These are phyloP conservation scores for Aureobasidium sp. DNA, from an alignment of 2,329 filamentous ascomycete genomes.

Conservation along the genomic window DNA sequence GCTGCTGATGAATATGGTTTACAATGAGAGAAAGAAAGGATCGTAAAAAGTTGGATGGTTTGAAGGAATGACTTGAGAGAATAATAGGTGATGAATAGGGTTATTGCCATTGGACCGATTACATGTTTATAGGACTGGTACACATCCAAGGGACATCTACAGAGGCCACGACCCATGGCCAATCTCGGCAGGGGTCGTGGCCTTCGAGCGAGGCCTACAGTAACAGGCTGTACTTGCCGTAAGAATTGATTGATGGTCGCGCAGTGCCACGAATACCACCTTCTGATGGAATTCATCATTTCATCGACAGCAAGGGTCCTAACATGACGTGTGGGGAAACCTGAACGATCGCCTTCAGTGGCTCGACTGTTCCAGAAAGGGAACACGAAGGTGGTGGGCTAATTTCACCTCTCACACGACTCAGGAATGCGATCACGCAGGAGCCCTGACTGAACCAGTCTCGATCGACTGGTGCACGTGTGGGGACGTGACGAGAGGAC, in stretches of 20 bases:
- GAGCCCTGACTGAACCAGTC: background rate
- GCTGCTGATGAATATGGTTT: slow-evolving; percentile 25
- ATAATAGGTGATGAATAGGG: slow-evolving; percentile 1
- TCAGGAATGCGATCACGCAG: slow-evolving; percentile 14
- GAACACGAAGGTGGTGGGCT: slow-evolving; percentile 15
- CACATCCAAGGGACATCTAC: slow-evolving; percentile 12
- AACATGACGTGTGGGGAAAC: slow-evolving; percentile 5
- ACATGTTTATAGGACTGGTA: slow-evolving; percentile 14
- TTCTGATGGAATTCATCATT: slow-evolving; percentile 11
- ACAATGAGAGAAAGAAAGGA: slow-evolving; percentile 27
- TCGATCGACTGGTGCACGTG: slow-evolving; percentile 5
- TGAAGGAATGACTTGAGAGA: slow-evolving; percentile 36
- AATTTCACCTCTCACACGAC: slow-evolving; percentile 9
- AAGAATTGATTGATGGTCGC: slow-evolving; percentile 6
- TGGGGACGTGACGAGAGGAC: background rate
- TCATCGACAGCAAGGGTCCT: slow-evolving; percentile 15
- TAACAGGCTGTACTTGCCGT: slow-evolving; percentile 13
- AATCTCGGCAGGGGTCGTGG: slow-evolving; percentile 15
- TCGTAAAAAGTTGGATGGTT: slow-evolving; percentile 33
- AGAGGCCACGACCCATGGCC: slow-evolving; percentile 4
- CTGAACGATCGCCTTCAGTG: background rate
- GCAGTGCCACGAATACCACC: slow-evolving; percentile 5
- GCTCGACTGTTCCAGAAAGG: background rate
- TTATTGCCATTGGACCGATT: slow-evolving; percentile 10
- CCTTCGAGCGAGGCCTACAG: slow-evolving; percentile 4